Evolutionary conservation across 495 filamentous ascomycete species (phyloP).

Genomic region (Talaromyces wortmannii): DNA sequence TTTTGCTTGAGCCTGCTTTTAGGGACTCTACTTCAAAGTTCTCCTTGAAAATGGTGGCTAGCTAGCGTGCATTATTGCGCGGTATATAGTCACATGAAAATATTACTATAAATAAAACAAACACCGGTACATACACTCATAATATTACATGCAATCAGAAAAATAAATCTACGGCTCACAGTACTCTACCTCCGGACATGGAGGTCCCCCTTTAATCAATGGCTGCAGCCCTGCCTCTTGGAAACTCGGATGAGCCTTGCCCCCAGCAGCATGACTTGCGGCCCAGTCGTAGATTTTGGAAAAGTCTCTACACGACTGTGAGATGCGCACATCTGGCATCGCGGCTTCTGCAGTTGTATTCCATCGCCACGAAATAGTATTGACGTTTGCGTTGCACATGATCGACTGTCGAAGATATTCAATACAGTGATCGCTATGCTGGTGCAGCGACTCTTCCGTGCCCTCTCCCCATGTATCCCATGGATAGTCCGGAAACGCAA

Average conservation of each 20-base stretch:
- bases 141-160: too few relatives aligned
- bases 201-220: background rate
- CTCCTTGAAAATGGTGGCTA: too few relatives aligned
- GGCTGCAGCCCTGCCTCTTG: background rate
- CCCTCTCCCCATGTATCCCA: background rate
- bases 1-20: constrained; percentile 24
- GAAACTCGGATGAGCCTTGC: background rate
- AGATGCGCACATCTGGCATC: background rate
- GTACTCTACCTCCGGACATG: background rate
- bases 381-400: constrained; percentile 6
- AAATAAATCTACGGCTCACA: background rate
- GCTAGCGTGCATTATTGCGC: too few relatives aligned
- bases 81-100: too few relatives aligned
- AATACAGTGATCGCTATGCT: constrained; percentile 16
- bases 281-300: background rate
- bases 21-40: too few relatives aligned
- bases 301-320: background rate
- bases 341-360: background rate
- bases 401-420: constrained; percentile 16
- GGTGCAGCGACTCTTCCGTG: background rate
- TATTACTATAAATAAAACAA: too few relatives aligned
- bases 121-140: too few relatives aligned
- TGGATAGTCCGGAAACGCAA: background rate
- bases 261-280: background rate
- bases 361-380: background rate